Evolutionary conservation across 306 rosid genomes (phyloP).

Genomic region (Lithocarpus polystachyus): DNA sequence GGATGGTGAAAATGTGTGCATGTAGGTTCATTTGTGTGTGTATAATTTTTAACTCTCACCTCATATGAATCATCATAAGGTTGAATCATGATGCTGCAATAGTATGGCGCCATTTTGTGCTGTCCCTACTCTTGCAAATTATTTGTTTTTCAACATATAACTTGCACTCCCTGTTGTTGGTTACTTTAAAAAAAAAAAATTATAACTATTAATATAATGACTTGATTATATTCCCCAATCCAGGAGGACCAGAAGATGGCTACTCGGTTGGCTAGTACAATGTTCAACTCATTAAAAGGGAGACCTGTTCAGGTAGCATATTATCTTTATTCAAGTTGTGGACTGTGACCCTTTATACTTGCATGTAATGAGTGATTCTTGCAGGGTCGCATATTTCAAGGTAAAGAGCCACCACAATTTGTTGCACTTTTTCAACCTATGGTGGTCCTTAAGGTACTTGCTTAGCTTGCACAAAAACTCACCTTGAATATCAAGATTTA

Average conservation of each 20-base stretch:
- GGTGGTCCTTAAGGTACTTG: constrained; percentile 85
- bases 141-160: neutral
- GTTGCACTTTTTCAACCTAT: constrained; percentile 91
- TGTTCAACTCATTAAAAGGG: constrained; percentile 92
- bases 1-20: too few species aligned
- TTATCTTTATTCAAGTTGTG: constrained; percentile 27
- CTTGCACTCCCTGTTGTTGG: neutral
- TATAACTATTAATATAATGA: constrained; percentile 14
- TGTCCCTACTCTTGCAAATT: neutral
- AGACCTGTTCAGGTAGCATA: constrained; percentile 92
- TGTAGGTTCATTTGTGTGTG: too few species aligned
- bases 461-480: constrained; percentile 11
- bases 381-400: constrained; percentile 88
- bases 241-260: constrained; percentile 97
- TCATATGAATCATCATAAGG: neutral
- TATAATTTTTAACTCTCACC: too few species aligned
- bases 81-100: neutral
- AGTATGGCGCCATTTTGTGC: neutral
- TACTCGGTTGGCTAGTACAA: constrained; percentile 75
- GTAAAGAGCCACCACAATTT: constrained; percentile 93
- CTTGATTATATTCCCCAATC: constrained; percentile 24
- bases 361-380: constrained; percentile 33
- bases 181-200: neutral
- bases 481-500: neutral
- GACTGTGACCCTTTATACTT: constrained; percentile 14